These are phyloP conservation scores for Vanderwaltozyma yarrowii DNA, from an alignment of 805 yeast species.

Conservation along the genomic window DNA sequence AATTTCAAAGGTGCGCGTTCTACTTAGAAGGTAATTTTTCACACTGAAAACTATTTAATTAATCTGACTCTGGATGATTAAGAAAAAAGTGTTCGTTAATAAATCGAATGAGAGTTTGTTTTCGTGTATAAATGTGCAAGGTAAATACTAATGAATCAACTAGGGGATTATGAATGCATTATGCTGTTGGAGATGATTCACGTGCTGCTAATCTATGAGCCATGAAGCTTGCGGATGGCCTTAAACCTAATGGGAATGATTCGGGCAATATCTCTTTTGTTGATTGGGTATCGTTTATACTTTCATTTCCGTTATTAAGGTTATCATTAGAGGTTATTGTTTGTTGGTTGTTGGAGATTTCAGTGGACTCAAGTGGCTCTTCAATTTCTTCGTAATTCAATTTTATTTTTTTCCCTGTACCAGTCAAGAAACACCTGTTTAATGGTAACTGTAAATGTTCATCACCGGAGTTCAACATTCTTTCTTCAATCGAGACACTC, in stretches of 20 bases:
- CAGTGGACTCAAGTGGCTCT: conserved; percentile 4
- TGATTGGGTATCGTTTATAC: conserved; percentile 7
- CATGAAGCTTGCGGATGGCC: conserved; percentile 67
- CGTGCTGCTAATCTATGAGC: conserved; percentile 39
- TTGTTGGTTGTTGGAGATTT: background rate
- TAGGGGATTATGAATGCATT: too few relatives aligned
- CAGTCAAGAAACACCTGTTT: conserved; percentile 17
- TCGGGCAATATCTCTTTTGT: conserved; percentile 15
- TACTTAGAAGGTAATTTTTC: too few relatives aligned
- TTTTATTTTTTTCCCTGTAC: conserved; percentile 17
- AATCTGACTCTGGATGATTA: too few relatives aligned
- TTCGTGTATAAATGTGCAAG: background rate
- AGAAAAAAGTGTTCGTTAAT: too few relatives aligned
- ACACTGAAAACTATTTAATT: too few relatives aligned
- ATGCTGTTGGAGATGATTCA: background rate
- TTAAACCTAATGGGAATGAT: conserved; percentile 22
- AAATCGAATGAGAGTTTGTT: too few relatives aligned
- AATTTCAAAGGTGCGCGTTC: too few relatives aligned
- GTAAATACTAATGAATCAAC: too few relatives aligned
- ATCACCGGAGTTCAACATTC: conserved; percentile 28
- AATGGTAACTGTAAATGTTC: conserved; percentile 12
- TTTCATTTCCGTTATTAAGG: too few relatives aligned
- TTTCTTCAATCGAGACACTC: conserved; percentile 39
- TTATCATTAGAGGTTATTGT: background rate
- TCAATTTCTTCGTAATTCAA: conserved; percentile 17